phyloP scores from a whole-genome alignment of 108 stramenopile genomes.

The Bacterosira constricta region DNA sequence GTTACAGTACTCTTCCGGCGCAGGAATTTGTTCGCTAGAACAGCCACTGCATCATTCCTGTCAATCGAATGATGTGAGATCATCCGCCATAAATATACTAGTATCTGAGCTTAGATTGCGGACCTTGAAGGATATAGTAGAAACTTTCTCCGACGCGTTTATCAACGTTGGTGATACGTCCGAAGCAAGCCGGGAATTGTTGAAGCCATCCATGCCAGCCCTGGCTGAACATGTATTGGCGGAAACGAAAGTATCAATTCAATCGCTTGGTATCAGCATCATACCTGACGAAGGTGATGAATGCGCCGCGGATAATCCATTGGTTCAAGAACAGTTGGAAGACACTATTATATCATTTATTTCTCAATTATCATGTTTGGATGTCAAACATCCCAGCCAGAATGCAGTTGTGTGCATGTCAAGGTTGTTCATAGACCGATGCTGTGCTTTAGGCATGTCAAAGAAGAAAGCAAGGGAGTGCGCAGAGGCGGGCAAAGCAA shows the following conservation, averaged over 20 bases:
- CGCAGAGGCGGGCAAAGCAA: conserved; percentile 51
- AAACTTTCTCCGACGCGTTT: background rate
- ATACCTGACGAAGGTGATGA: background rate
- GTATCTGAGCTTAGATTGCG: conserved; percentile 33
- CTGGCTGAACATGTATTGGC: conserved; percentile 10
- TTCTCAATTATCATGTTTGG: conserved; percentile 61
- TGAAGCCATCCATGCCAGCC: conserved; percentile 6
- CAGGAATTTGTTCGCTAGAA: background rate
- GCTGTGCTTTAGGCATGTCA: conserved; percentile 56
- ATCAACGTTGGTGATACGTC: background rate
- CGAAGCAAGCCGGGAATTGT: conserved; percentile 8
- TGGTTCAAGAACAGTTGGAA: conserved; percentile 30
- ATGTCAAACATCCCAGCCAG: conserved; percentile 60
- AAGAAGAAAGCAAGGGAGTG: conserved; percentile 54
- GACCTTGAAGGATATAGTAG: background rate
- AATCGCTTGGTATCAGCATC: conserved; percentile 24
- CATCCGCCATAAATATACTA: conserved; percentile 15
- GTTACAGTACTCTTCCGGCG: background rate
- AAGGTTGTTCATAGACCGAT: conserved; percentile 61
- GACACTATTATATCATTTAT: conserved; percentile 56
- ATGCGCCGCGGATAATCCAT: background rate
- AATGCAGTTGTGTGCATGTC: conserved; percentile 62
- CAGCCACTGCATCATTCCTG: background rate
- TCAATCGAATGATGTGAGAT: background rate
- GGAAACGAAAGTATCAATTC: conserved; percentile 9